Base-by-base conservation (phyloP, 305 asterid species). In the Lippia alba region DNA sequence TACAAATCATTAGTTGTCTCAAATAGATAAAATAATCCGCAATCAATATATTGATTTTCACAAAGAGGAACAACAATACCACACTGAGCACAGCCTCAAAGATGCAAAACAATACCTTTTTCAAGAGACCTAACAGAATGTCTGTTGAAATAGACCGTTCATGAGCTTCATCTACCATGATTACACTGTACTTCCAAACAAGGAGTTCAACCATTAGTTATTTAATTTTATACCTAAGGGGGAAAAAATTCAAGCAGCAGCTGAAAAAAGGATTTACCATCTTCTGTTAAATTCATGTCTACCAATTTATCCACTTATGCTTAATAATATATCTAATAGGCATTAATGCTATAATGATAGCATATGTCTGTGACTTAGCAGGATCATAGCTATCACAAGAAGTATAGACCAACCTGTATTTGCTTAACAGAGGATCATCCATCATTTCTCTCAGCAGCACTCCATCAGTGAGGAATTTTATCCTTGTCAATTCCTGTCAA, bases 141-240 rank as follows among this genome's bases (percentile, higher is more conserved):
- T 94, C 99, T 0, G 98, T 94, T 12, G 98, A 84, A 77, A 94
- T 90, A 48, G 99, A 94, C 72, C 96, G 88, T 73, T 94, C 99
- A 65, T 90, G 99, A 78, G 98, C 99, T 86, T 94, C 99, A 83
- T 94, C 99, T 70, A 94, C 89, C 97, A 91, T 91, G 77, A 94
- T 90, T 53, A 94, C 97, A 81, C 99, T 94, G 90, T 24, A 66
- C 17, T 34, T 56, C 48, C 75, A 75, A 77, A 69, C 19, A 4
- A 67, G 19, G 75, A 69, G 78, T 72, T 66, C 17, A 57, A 49
- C 69, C 34, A 64, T 6, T 17, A 6, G 12, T 51, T 64, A 40
- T 55, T n/a, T 20, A 51, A 50, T 51, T 51, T 16, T 44, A 12
- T 44, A 24, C 46, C 41, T 36, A 36, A 36, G 41, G 41, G 41